These are phyloP conservation scores for Cryptococcus sp. DNA, from an alignment of 1,284 basidiomycete genomes.

Conservation along the genomic window DNA sequence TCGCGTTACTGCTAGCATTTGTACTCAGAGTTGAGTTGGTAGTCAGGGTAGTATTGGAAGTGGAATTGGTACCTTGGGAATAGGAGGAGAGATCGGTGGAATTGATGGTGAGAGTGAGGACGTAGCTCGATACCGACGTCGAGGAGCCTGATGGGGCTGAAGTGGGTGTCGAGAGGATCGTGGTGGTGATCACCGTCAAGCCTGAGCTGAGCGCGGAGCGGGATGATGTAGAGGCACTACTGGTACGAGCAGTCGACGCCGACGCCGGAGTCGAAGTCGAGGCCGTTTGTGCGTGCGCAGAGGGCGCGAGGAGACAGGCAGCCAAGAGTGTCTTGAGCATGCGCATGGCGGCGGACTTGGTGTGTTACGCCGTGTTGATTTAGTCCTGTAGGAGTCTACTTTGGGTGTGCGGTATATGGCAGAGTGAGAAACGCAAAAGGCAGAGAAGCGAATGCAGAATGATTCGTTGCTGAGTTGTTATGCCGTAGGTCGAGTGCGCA, in stretches of 20 bases:
- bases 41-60: constrained; percentile 22
- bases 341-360: no score
- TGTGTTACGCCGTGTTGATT: no score
- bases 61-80: constrained; percentile 20
- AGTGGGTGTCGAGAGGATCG: constrained; percentile 39
- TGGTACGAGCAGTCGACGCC: neutral
- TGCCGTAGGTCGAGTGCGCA: no score
- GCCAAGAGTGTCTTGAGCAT: neutral
- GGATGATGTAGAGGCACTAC: constrained; percentile 4
- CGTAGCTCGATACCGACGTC: constrained; percentile 33
- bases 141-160: constrained; percentile 28
- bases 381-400: no score
- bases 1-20: constrained; percentile 17
- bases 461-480: no score
- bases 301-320: neutral
- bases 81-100: constrained; percentile 15
- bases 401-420: no score
- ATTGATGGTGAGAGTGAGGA: constrained; percentile 46
- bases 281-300: neutral
- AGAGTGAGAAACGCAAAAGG: no score
- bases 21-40: constrained; percentile 31
- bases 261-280: neutral
- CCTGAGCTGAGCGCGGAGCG: constrained; percentile 7
- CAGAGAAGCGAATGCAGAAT: no score
- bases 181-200: constrained; percentile 32